Conservation (phyloP, 306 rosid genomes). For the Purshia tridentata region DNA sequence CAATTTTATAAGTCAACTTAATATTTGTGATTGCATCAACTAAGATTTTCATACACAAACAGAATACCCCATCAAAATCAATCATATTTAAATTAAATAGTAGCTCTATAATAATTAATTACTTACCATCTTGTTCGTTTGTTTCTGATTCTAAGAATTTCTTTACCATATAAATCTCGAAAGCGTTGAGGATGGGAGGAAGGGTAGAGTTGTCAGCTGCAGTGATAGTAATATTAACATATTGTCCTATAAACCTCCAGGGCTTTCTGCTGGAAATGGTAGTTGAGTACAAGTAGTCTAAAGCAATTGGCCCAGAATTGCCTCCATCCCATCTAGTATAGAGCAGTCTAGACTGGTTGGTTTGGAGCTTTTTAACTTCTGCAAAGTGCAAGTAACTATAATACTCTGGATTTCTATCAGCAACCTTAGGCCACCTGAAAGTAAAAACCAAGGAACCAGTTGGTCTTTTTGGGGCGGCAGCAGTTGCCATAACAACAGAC, state of each 20-base stretch:
- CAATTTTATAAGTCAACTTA: slow-evolving; percentile 39
- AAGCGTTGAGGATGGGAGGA: no score
- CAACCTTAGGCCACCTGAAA: background rate
- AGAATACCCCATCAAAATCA: background rate
- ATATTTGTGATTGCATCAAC: slow-evolving; percentile 53
- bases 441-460: slow-evolving; percentile 10
- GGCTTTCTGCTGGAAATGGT: background rate
- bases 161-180: background rate
- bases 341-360: slow-evolving; percentile 12
- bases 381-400: slow-evolving; percentile 32
- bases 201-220: no score
- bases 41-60: slow-evolving; percentile 18
- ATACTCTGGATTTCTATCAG: background rate
- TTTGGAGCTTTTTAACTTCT: slow-evolving; percentile 23
- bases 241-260: no score
- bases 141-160: background rate
- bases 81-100: background rate
- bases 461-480: slow-evolving; percentile 24
- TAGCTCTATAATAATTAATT: background rate
- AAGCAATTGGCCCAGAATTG: slow-evolving; percentile 1
- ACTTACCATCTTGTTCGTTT: background rate
- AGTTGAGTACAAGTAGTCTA: background rate
- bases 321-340: slow-evolving; percentile 3
- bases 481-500: slow-evolving; percentile 36
- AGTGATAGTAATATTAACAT: no score